Conservation (phyloP, 495 filamentous ascomycete genomes). For the Penicillium lividum region DNA sequence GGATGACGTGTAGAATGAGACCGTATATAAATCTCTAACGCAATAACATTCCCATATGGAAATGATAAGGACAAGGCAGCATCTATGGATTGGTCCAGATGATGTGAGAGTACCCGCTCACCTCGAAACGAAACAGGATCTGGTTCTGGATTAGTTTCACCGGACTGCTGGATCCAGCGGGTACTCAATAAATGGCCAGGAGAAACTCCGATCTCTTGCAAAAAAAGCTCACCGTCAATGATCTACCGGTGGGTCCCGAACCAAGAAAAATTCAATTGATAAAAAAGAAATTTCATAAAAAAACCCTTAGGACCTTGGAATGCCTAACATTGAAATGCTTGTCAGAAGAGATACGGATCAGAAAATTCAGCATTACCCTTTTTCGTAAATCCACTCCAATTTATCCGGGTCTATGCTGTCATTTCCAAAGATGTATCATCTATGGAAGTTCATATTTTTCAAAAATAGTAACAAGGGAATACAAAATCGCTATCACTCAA, state of each 20-base stretch:
- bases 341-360: too few species aligned
- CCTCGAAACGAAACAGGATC: slow-evolving; percentile 5
- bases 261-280: neutral
- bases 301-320: slow-evolving; percentile 24
- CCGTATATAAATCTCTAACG: neutral
- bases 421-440: neutral
- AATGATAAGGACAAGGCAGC: slow-evolving; percentile 6
- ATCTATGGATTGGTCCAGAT: slow-evolving; percentile 11
- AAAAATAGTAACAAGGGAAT: neutral
- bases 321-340: too few species aligned
- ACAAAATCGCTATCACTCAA: neutral
- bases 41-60: neutral
- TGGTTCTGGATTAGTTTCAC: slow-evolving; percentile 24
- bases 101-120: slow-evolving; percentile 15
- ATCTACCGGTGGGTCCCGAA: slow-evolving; percentile 26
- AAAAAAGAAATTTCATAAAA: slow-evolving; percentile 6
- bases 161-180: slow-evolving; percentile 21
- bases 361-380: neutral
- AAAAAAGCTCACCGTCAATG: slow-evolving; percentile 20
- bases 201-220: slow-evolving; percentile 15
- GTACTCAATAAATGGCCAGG: slow-evolving; percentile 9
- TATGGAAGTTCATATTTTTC: neutral
- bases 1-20: neutral
- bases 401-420: neutral
- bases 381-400: neutral